Conservation (phyloP, 2,329 filamentous ascomycete genomes). For the Ampelomyces quisqualis region DNA sequence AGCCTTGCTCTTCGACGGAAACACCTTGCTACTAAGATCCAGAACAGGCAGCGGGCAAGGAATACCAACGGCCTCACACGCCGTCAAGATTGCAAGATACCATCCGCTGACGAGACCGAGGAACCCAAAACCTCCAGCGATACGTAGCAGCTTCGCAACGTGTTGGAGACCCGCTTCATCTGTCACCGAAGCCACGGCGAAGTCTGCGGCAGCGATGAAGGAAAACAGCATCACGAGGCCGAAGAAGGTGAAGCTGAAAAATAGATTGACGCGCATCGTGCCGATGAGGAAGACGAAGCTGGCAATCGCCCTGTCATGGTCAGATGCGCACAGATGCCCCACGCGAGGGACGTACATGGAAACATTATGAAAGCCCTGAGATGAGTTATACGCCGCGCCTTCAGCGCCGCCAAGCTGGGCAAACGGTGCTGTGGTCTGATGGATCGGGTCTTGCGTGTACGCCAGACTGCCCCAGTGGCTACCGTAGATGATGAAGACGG, state of each 20-base stretch:
- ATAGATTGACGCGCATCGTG: constrained; percentile 21
- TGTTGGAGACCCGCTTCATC: constrained; percentile 17
- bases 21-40: constrained; percentile 21
- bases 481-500: constrained; percentile 24
- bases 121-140: constrained; percentile 20
- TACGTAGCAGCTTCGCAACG: constrained; percentile 14
- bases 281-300: constrained; percentile 21
- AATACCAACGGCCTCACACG: constrained; percentile 21
- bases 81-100: constrained; percentile 22
- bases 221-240: constrained; percentile 21
- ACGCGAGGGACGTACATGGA: constrained; percentile 13
- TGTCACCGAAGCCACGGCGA: constrained; percentile 11
- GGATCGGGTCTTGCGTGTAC: constrained; percentile 21
- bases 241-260: constrained; percentile 20
- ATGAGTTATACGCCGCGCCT: constrained; percentile 22
- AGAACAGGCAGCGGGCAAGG: constrained; percentile 22
- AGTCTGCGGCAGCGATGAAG: constrained; percentile 22
- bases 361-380: constrained; percentile 25
- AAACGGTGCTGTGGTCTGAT: constrained; percentile 17
- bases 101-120: constrained; percentile 18
- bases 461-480: constrained; percentile 24
- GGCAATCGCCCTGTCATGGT: constrained; percentile 16
- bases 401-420: constrained; percentile 16
- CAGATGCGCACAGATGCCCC: neutral
- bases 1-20: constrained; percentile 10